Conservation (phyloP, 768 basidiomycete genomes). For the Mycena amicta region DNA sequence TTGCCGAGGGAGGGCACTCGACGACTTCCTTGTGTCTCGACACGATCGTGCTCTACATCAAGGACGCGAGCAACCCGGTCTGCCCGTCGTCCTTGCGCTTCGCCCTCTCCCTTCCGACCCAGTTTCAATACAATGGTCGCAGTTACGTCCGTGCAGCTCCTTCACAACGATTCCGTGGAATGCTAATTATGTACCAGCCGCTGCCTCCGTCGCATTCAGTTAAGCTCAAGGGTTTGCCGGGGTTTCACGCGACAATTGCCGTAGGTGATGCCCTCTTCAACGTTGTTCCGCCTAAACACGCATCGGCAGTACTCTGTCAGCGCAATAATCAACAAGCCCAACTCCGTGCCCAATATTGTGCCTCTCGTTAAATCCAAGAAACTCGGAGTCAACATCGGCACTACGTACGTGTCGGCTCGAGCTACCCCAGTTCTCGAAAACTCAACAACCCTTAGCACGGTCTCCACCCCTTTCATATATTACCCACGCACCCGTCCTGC, state of each 20-base stretch:
- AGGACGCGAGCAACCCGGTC: conserved; percentile 38
- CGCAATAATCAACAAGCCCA: conserved; percentile 52
- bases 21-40: conserved; percentile 54
- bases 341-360: conserved; percentile 37
- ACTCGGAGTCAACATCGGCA: conserved; percentile 53
- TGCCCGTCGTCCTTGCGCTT: conserved; percentile 63
- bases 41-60: conserved; percentile 60
- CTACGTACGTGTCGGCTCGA: conserved; percentile 44
- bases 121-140: conserved; percentile 56
- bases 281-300: background rate
- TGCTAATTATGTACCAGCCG: conserved; percentile 41
- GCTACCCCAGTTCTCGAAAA: conserved; percentile 2
- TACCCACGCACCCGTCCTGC: conserved; percentile 67
- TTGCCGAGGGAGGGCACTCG: conserved; percentile 67
- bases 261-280: conserved; percentile 28
- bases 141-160: conserved; percentile 69
- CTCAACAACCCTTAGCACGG: conserved; percentile 36
- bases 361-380: conserved; percentile 55
- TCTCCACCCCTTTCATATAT: conserved; percentile 67
- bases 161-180: background rate
- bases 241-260: conserved; percentile 66
- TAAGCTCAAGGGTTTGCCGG: conserved; percentile 70
- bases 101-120: conserved; percentile 56
- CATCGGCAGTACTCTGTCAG: conserved; percentile 56
- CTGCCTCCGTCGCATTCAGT: conserved; percentile 73